Conservation (phyloP, 805 yeast species). For the Saccharomycopsis schoenii region DNA sequence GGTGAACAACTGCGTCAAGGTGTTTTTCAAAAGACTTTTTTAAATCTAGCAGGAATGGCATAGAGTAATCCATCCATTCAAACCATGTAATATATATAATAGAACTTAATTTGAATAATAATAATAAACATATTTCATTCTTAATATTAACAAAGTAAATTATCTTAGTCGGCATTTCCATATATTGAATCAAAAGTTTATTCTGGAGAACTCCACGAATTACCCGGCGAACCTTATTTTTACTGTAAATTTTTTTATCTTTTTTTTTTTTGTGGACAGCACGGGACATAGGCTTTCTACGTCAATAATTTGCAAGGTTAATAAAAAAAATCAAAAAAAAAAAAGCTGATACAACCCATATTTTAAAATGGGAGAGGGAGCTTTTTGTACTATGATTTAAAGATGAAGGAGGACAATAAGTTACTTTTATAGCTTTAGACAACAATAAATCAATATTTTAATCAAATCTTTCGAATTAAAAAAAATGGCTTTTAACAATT, state of each 20-base stretch:
- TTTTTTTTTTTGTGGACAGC: neutral
- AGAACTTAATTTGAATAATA: no score
- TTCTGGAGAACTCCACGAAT: neutral
- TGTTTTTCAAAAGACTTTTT: slow-evolving; percentile 27
- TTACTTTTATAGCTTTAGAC: no score
- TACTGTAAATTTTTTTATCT: neutral
- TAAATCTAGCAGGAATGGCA: neutral
- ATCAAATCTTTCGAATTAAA: no score
- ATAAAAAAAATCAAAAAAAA: neutral
- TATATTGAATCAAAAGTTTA: neutral
- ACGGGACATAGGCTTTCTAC: neutral
- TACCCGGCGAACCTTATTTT: neutral
- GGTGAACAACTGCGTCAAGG: slow-evolving; percentile 40
- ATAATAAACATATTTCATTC: no score
- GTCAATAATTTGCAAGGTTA: neutral
- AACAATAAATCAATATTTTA: no score
- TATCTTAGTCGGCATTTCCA: no score
- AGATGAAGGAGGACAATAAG: no score
- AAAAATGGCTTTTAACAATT: slow-evolving; percentile 9
- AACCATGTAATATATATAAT: neutral
- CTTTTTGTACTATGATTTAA: no score
- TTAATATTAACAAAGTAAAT: no score
- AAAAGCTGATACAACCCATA: no score
- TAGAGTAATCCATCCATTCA: neutral
- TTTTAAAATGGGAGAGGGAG: no score